These are phyloP conservation scores for Rubus idaeus DNA, from an alignment of 306 rosid species.

Conservation along the genomic window DNA sequence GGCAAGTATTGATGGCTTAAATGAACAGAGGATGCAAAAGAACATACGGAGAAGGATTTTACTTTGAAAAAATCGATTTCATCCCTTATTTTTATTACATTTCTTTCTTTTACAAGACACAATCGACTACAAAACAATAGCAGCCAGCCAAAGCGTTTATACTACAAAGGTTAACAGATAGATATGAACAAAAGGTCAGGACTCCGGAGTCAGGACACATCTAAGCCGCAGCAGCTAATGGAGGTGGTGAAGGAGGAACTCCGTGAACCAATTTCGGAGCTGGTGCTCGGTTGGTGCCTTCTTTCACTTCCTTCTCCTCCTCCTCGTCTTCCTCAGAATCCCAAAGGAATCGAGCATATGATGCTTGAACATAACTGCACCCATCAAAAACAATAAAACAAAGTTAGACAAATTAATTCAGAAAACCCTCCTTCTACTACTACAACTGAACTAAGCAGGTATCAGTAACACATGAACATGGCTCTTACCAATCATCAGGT, in stretches of 20 bases:
- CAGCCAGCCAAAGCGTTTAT: neutral
- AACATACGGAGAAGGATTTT: neutral
- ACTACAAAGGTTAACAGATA: conserved; percentile 38
- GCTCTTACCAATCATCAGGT: conserved; percentile 68
- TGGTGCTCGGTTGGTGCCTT: conserved; percentile 19
- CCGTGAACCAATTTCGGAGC: conserved; percentile 45
- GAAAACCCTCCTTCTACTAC: neutral
- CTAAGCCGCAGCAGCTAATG: conserved; percentile 66
- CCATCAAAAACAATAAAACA: conserved; percentile 20
- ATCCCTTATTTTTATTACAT: conserved; percentile 11
- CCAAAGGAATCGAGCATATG: conserved; percentile 88
- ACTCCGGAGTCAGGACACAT: neutral
- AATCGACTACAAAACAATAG: neutral
- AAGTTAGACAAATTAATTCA: conserved; percentile 11
- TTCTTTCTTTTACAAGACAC: neutral
- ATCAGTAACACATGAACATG: neutral
- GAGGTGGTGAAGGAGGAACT: conserved; percentile 42
- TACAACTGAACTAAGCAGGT: neutral
- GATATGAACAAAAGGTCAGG: conserved; percentile 16
- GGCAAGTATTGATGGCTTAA: neutral
- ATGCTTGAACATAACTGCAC: conserved; percentile 80
- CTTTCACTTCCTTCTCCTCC: conserved; percentile 29
- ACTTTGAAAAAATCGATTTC: neutral
- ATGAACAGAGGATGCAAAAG: neutral
- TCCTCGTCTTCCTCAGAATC: conserved; percentile 62